These are phyloP conservation scores for Cucumis hystrix DNA, from an alignment of 306 rosid species.

Conservation along the genomic window DNA sequence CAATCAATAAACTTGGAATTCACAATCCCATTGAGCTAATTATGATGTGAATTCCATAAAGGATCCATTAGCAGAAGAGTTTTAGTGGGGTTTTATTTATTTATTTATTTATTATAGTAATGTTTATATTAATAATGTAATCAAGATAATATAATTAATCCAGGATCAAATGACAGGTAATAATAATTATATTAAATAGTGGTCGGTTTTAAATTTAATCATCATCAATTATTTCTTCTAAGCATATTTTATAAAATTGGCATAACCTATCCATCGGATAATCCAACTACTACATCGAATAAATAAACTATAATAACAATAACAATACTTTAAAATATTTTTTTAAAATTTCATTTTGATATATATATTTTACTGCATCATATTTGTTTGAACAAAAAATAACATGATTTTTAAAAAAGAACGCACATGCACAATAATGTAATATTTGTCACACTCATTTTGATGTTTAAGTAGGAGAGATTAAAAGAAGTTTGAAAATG, in stretches of 20 bases:
- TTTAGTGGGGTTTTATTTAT: neutral
- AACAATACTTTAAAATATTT: neutral
- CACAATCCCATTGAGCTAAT: neutral
- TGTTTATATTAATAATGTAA: neutral
- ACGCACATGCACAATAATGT: no score
- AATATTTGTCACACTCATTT: no score
- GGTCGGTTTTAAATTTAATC: slow-evolving; percentile 7
- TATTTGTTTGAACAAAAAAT: no score
- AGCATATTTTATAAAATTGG: neutral
- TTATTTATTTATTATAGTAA: neutral
- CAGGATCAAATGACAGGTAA: neutral
- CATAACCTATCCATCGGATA: neutral
- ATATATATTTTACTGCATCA: no score
- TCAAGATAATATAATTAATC: slow-evolving; percentile 2
- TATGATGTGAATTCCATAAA: neutral
- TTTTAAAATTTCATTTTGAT: neutral
- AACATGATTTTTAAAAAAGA: no score
- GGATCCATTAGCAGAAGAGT: neutral
- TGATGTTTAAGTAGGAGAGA: no score
- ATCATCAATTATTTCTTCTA: neutral
- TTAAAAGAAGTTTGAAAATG: no score
- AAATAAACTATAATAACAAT: neutral
- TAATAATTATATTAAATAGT: neutral
- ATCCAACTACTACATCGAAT: neutral
- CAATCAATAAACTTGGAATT: neutral